These are phyloP conservation scores for Glomus cerebriforme DNA, from an alignment of 192 early-diverging fungal genomes.

Conservation along the genomic window DNA sequence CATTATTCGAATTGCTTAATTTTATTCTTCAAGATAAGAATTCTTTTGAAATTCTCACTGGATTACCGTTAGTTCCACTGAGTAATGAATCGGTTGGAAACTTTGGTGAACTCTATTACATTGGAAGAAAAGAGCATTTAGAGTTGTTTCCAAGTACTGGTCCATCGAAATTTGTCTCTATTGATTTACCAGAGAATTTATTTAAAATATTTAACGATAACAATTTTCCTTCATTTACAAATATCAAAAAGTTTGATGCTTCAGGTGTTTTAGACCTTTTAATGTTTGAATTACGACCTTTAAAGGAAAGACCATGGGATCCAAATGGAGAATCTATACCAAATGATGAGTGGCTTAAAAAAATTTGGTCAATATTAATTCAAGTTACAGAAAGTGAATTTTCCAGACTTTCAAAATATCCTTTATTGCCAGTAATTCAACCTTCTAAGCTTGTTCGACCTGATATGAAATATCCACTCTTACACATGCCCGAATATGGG, in stretches of 20 bases:
- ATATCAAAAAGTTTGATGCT: not conserved
- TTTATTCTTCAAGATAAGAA: conserved; percentile 4
- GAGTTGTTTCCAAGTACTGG: not conserved
- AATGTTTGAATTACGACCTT: not conserved
- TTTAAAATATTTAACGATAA: not conserved
- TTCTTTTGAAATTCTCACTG: not conserved
- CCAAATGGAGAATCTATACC: not conserved
- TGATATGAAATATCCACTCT: not conserved
- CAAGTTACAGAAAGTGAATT: not conserved
- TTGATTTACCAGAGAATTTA: not conserved
- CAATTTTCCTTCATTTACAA: not conserved
- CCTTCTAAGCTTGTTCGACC: not conserved
- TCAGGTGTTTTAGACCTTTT: not conserved
- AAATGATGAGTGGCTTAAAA: not conserved
- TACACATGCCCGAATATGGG: not conserved
- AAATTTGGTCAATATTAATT: not conserved
- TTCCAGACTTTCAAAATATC: not conserved
- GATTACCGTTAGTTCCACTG: not conserved
- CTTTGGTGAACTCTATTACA: not conserved
- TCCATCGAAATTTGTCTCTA: not conserved
- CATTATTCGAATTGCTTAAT: not conserved
- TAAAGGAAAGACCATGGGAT: not conserved
- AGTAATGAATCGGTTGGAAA: not conserved
- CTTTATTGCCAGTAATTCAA: not conserved
- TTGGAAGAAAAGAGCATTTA: not conserved